phyloP scores from a whole-genome alignment of 805 yeast genomes.

The Ogataea henricii region DNA sequence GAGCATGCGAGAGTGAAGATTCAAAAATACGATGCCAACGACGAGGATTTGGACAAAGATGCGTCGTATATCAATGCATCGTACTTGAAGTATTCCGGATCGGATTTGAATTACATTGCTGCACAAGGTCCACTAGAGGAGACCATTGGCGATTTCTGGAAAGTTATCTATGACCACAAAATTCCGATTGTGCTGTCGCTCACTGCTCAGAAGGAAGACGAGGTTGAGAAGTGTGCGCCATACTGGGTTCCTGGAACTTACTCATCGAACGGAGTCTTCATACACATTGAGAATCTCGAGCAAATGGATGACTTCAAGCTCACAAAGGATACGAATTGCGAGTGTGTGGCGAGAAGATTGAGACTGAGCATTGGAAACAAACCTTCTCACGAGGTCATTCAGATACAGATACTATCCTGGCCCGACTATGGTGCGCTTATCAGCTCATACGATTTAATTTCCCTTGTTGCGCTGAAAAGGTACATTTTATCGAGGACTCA shows the following conservation, averaged over 20 bases:
- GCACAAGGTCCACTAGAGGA: conserved; percentile 83
- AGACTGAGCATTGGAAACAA: conserved; percentile 38
- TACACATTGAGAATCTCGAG: conserved; percentile 29
- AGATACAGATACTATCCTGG: conserved; percentile 82
- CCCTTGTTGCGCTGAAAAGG: conserved; percentile 46
- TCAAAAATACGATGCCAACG: conserved; percentile 25
- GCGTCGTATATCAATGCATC: conserved; percentile 81
- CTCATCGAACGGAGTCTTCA: conserved; percentile 29
- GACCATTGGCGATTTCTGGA: conserved; percentile 86
- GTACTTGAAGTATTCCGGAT: conserved; percentile 49
- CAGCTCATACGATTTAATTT: conserved; percentile 57
- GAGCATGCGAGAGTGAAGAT: conserved; percentile 82
- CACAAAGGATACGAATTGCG: conserved; percentile 22
- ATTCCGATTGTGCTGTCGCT: conserved; percentile 72
- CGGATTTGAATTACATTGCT: conserved; percentile 63
- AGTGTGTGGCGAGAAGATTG: conserved; percentile 45
- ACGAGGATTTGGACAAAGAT: conserved; percentile 41
- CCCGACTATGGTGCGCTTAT: conserved; percentile 73
- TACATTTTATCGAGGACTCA: conserved; percentile 22
- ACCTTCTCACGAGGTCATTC: conserved; percentile 53
- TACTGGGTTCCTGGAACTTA: conserved; percentile 74
- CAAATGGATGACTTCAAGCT: conserved; percentile 31
- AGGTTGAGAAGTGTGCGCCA: conserved; percentile 77
- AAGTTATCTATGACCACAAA: conserved; percentile 63
- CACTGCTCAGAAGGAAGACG: conserved; percentile 75